Evolutionary conservation across 169 alveolate genomes (phyloP).

Genomic region (Eimeria tenella): DNA sequence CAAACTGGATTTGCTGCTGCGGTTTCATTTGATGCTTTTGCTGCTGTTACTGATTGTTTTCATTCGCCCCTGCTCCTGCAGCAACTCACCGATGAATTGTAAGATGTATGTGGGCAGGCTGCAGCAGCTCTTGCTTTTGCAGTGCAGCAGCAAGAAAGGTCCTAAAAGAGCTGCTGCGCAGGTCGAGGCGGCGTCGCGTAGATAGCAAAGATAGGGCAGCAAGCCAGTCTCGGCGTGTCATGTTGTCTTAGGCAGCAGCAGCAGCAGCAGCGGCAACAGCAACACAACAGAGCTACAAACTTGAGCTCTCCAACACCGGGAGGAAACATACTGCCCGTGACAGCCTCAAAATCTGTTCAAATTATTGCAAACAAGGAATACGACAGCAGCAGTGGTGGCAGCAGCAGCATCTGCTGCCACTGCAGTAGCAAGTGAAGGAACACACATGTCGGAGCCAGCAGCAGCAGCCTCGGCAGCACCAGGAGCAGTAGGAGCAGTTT

Average conservation of each 20-base stretch:
- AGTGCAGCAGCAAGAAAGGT: constrained; percentile 51
- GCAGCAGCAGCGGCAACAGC: constrained; percentile 8
- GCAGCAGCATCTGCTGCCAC: constrained; percentile 3
- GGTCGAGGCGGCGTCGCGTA: constrained; percentile 70
- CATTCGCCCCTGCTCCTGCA: not conserved
- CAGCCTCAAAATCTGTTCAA: not conserved
- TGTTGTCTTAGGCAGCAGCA: constrained; percentile 27
- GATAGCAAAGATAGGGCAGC: constrained; percentile 70
- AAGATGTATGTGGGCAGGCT: constrained; percentile 52
- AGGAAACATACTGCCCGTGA: not conserved
- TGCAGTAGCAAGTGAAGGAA: not conserved
- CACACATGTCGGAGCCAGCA: not conserved
- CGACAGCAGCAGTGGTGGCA: not conserved
- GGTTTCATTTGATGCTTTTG: not conserved
- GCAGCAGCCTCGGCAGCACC: constrained; percentile 4
- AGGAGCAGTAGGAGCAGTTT: not conserved
- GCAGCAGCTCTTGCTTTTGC: constrained; percentile 45
- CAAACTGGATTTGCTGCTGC: not conserved
- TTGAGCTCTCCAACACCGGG: not conserved
- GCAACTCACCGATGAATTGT: constrained; percentile 66
- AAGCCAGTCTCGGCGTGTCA: constrained; percentile 69
- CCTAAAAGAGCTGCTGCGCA: constrained; percentile 22
- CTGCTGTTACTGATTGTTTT: not conserved
- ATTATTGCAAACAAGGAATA: not conserved
- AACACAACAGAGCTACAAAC: not conserved